Conservation (phyloP, 352 stramenopile species). For the Pythium graminicola region DNA sequence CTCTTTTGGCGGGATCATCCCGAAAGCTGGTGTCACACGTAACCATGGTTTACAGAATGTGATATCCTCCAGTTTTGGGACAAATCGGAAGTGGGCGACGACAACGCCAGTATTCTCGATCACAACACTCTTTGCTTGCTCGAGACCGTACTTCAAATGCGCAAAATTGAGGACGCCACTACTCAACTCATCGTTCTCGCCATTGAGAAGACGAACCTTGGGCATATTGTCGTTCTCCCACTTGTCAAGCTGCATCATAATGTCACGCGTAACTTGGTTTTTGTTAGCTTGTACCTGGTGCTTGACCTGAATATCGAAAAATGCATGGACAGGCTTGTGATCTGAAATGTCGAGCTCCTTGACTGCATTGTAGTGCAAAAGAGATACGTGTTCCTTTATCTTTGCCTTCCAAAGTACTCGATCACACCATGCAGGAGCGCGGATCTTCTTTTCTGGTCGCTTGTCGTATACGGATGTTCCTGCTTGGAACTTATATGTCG, state of each 20-base stretch:
- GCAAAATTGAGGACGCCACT: constrained; percentile 60
- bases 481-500: constrained; percentile 98
- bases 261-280: constrained; percentile 87
- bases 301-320: constrained; percentile 89
- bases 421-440: constrained; percentile 96
- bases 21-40: constrained; percentile 80
- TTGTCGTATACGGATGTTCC: constrained; percentile 95
- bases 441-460: constrained; percentile 97
- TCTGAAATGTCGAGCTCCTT: constrained; percentile 94
- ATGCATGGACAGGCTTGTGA: constrained; percentile 97
- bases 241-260: constrained; percentile 93
- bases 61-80: constrained; percentile 83
- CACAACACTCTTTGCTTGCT: constrained; percentile 54
- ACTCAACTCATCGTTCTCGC: constrained; percentile 32
- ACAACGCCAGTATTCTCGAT: constrained; percentile 92
- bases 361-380: constrained; percentile 85
- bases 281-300: constrained; percentile 90
- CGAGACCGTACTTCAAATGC: constrained; percentile 52
- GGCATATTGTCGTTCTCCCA: constrained; percentile 96
- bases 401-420: constrained; percentile 81
- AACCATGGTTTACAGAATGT: constrained; percentile 92
- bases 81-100: constrained; percentile 93
- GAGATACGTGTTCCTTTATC: constrained; percentile 35
- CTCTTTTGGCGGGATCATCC: constrained; percentile 80
- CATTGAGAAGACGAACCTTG: constrained; percentile 80